Evolutionary conservation across 352 stramenopile genomes (phyloP).

Genomic region (Phytophthora hibernalis): DNA sequence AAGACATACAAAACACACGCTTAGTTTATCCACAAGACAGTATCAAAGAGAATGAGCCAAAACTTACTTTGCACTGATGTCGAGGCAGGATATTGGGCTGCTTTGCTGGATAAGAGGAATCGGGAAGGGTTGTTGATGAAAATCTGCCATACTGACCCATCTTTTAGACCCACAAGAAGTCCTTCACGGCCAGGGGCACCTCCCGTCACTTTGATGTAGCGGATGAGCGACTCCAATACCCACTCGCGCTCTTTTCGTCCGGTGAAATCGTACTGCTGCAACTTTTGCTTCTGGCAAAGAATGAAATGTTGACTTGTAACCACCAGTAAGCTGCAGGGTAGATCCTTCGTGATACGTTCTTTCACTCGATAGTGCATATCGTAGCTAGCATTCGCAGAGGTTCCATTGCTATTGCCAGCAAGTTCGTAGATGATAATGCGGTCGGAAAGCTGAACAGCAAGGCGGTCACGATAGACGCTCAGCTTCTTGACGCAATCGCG

Average conservation of each 20-base stretch:
- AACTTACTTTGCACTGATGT: constrained; percentile 89
- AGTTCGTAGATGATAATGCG: constrained; percentile 96
- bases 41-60: background rate
- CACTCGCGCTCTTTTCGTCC: constrained; percentile 89
- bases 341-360: constrained; percentile 86
- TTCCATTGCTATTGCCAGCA: constrained; percentile 52
- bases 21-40: background rate
- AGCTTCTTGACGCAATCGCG: constrained; percentile 96
- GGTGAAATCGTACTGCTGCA: constrained; percentile 93
- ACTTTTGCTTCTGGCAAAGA: constrained; percentile 92
- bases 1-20: background rate
- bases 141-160: constrained; percentile 92
- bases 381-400: constrained; percentile 55
- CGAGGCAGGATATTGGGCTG: constrained; percentile 88
- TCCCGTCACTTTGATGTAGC: constrained; percentile 93
- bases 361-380: constrained; percentile 95
- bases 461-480: constrained; percentile 91
- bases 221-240: constrained; percentile 89
- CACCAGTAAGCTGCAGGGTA: constrained; percentile 89
- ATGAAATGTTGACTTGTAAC: constrained; percentile 94
- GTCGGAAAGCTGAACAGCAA: constrained; percentile 94
- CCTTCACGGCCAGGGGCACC: constrained; percentile 90
- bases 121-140: constrained; percentile 96
- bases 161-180: constrained; percentile 92
- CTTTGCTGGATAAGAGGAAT: constrained; percentile 91